Percentiles rank a stretch among this genome's conserved stretches.
These are phyloP conservation scores for Poteriospumella lacustris DNA, from an alignment of 108 stramenopile species.

Conservation along the genomic window DNA sequence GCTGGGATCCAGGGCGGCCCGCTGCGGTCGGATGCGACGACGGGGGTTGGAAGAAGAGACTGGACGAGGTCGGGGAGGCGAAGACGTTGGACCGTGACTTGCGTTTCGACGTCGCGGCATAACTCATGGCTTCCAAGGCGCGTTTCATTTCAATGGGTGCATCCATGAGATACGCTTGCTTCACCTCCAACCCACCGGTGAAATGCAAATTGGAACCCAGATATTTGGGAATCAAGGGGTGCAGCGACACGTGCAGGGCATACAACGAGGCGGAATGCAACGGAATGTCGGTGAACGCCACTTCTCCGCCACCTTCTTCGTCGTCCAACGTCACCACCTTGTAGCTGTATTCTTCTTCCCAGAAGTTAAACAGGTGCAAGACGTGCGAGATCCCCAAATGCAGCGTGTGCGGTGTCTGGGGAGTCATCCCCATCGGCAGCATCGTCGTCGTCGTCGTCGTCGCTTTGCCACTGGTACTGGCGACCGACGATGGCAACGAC, in stretches of 20 bases:
- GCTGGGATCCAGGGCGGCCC: too few relatives aligned
- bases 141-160: background rate
- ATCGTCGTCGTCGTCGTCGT: too few relatives aligned
- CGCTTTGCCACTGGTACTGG: too few relatives aligned
- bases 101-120: too few relatives aligned
- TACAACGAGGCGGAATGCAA: conserved; percentile 68
- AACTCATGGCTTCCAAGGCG: background rate
- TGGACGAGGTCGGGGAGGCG: too few relatives aligned
- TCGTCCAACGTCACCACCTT: conserved; percentile 44
- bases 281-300: conserved; percentile 1
- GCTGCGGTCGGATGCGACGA: too few relatives aligned
- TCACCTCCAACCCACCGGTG: conserved; percentile 76
- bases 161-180: conserved; percentile 30
- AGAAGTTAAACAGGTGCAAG: conserved; percentile 75
- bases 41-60: too few relatives aligned
- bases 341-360: conserved; percentile 72
- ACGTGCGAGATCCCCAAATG: conserved; percentile 57
- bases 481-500: too few relatives aligned
- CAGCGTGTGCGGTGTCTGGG: too few relatives aligned
- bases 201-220: conserved; percentile 82
- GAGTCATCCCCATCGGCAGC: too few relatives aligned
- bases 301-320: conserved; percentile 18
- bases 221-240: conserved; percentile 66
- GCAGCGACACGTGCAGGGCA: conserved; percentile 70
- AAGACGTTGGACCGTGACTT: too few relatives aligned